Conservation (phyloP, 805 yeast species). For the Pichia deserticola region DNA sequence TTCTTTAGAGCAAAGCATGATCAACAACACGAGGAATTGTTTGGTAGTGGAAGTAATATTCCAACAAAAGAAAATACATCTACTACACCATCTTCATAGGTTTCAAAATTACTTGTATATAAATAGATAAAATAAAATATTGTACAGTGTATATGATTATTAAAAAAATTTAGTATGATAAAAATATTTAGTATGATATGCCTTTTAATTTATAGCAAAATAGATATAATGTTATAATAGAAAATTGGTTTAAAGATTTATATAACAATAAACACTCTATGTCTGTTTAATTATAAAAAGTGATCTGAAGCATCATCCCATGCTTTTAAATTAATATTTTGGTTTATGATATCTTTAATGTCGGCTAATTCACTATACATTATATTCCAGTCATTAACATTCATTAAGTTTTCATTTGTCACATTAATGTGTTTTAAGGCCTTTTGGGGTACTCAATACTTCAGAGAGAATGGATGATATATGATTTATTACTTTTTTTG, state of each 20-base stretch:
- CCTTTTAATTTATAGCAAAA: no score
- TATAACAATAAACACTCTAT: no score
- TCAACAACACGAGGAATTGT: slow-evolving; percentile 19
- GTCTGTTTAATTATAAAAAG: background rate
- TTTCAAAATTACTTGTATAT: no score
- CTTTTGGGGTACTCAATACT: background rate
- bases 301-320: slow-evolving; percentile 21
- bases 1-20: slow-evolving; percentile 61
- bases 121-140: no score
- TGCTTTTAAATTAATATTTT: slow-evolving; percentile 14
- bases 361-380: slow-evolving; percentile 12
- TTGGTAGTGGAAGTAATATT: slow-evolving; percentile 17
- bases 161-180: no score
- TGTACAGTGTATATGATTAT: no score
- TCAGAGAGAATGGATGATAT: background rate
- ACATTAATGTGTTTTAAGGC: background rate
- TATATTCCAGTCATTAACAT: slow-evolving; percentile 15
- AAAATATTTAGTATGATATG: no score
- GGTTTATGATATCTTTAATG: slow-evolving; percentile 15
- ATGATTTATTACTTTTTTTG: background rate
- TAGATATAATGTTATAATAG: no score
- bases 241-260: no score
- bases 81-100: background rate
- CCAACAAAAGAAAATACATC: slow-evolving; percentile 8
- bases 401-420: background rate